Percentiles rank a stretch among this genome's conserved stretches.
phyloP scores from a whole-genome alignment of 306 rosid species.

The Gynostemma pentaphyllum region DNA sequence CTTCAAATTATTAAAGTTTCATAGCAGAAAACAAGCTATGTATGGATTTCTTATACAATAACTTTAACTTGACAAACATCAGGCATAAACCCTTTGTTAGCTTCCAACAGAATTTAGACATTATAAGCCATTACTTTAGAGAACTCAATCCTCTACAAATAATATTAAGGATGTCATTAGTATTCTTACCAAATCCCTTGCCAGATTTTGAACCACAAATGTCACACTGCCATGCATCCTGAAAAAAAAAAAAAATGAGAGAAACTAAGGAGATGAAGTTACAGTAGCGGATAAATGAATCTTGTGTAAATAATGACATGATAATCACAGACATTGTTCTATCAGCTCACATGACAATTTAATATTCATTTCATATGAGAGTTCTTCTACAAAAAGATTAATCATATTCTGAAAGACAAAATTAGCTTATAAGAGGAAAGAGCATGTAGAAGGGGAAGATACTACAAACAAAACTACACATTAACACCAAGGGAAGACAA shows the following conservation, averaged over 20 bases:
- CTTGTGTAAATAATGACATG: neutral
- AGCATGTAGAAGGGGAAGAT: neutral
- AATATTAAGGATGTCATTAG: neutral
- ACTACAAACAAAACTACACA: neutral
- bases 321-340: neutral
- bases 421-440: neutral
- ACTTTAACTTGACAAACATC: no score
- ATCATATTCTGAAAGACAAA: neutral
- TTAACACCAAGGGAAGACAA: neutral
- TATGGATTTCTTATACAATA: no score
- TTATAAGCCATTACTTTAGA: neutral
- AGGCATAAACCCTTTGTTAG: neutral
- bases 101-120: neutral
- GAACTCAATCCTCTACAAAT: neutral
- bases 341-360: neutral
- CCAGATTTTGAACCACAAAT: slow-evolving; percentile 23
- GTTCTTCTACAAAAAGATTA: neutral
- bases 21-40: no score
- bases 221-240: slow-evolving; percentile 33
- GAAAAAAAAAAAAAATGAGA: slow-evolving; percentile 1
- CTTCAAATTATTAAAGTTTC: no score
- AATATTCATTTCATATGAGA: neutral
- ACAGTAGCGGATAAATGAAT: neutral
- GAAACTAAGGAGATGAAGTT: neutral
- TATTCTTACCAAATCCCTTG: slow-evolving; percentile 26